phyloP scores from a whole-genome alignment of 2,329 filamentous ascomycete species.

The Orbilia javanica region DNA sequence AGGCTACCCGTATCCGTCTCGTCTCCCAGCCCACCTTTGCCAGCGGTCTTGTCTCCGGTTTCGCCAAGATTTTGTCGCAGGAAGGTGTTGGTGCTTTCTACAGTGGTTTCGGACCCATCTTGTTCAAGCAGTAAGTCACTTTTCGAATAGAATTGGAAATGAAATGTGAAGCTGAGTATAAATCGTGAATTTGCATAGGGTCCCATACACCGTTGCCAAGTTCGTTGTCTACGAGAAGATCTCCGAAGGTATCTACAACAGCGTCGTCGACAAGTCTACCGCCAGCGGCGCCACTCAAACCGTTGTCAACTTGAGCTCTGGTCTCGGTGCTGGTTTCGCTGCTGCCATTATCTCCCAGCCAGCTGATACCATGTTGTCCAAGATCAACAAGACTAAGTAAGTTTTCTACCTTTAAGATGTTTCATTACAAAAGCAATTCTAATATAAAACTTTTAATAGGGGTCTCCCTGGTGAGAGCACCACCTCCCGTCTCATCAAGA shows the following conservation, averaged over 20 bases:
- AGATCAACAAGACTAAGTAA: conserved; percentile 92
- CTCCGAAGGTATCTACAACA: conserved; percentile 77
- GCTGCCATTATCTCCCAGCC: conserved; percentile 89
- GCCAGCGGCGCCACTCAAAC: conserved; percentile 79
- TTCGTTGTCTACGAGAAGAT: conserved; percentile 95
- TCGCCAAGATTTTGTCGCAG: conserved; percentile 83
- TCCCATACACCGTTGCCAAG: conserved; percentile 95
- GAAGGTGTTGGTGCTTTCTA: conserved; percentile 91
- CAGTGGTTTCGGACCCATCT: conserved; percentile 87
- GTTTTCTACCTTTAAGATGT: not conserved
- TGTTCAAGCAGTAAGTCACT: conserved; percentile 80
- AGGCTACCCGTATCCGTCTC: conserved; percentile 93
- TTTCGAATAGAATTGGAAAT: conserved; percentile 29
- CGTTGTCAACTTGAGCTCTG: conserved; percentile 84
- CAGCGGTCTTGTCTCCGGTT: conserved; percentile 81
- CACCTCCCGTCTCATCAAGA: conserved; percentile 84
- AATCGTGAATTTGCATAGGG: conserved; percentile 68
- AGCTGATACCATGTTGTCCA: conserved; percentile 92
- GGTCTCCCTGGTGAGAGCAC: conserved; percentile 88
- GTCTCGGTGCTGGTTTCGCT: conserved; percentile 87
- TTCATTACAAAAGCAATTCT: conserved; percentile 5
- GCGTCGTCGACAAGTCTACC: conserved; percentile 76
- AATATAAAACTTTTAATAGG: conserved; percentile 53
- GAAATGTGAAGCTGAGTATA: conserved; percentile 6
- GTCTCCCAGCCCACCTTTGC: conserved; percentile 89